Conservation (phyloP, 768 basidiomycete species). For the Gloeostereum incarnatum region DNA sequence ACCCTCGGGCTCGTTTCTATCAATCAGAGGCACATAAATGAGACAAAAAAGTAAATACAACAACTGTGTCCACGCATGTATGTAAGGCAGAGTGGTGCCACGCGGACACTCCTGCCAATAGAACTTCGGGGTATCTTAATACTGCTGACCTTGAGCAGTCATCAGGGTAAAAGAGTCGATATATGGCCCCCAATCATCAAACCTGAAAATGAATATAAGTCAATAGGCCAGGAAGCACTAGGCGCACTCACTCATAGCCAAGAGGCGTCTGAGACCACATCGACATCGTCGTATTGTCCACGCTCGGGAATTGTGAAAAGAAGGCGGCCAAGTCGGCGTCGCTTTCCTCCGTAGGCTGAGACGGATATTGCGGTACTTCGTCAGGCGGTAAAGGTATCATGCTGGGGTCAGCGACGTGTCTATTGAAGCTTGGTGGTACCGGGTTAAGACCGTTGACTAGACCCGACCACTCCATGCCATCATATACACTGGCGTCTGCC, state of each 20-base stretch:
- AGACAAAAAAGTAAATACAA: no score
- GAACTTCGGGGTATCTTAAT: no score
- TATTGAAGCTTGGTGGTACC: no score
- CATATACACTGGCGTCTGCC: no score
- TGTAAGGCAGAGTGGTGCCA: no score
- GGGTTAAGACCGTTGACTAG: no score
- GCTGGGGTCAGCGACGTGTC: neutral
- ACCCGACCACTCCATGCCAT: no score
- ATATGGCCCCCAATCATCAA: slow-evolving; percentile 34
- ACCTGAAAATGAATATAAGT: slow-evolving; percentile 14
- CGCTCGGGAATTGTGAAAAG: slow-evolving; percentile 11
- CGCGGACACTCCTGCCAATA: no score
- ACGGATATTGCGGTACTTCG: neutral
- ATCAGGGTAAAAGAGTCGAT: slow-evolving; percentile 3
- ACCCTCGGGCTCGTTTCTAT: no score
- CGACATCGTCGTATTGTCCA: slow-evolving; percentile 32
- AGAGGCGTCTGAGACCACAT: slow-evolving; percentile 59
- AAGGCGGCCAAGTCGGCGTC: slow-evolving; percentile 21
- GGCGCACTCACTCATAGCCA: slow-evolving; percentile 47
- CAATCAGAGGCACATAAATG: no score
- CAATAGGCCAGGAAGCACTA: neutral
- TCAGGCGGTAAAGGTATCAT: neutral
- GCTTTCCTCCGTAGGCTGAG: neutral
- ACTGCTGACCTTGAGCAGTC: no score
- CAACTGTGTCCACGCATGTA: no score